Evolutionary conservation across 148 eudicot genomes (phyloP).

Genomic region (Agrostemma githago): DNA sequence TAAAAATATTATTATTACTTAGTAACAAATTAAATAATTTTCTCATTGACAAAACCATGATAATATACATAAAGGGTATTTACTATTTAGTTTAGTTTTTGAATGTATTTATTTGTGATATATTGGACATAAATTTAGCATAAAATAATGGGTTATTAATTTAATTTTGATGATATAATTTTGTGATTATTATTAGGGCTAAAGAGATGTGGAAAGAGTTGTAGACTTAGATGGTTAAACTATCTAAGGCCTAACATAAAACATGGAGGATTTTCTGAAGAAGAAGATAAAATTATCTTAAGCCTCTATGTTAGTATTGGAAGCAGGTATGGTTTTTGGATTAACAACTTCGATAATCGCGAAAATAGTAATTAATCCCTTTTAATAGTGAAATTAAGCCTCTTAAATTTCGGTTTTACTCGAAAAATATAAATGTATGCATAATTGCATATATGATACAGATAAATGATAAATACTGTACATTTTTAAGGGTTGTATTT

Average conservation of each 20-base stretch:
- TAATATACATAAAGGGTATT: not conserved
- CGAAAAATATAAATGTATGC: too few relatives aligned
- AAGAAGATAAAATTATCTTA: constrained; percentile 75
- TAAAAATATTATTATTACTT: too few relatives aligned
- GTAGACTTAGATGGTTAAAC: constrained; percentile 83
- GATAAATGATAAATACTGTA: too few relatives aligned
- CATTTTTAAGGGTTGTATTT: too few relatives aligned
- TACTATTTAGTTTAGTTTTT: not conserved
- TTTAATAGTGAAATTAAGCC: not conserved
- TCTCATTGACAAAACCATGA: too few relatives aligned
- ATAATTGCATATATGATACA: too few relatives aligned
- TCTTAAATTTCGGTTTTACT: not conserved
- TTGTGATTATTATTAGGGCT: constrained; percentile 45
- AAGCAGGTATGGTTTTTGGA: constrained; percentile 53
- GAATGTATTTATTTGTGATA: too few relatives aligned
- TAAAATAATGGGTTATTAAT: not conserved
- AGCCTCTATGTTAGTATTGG: constrained; percentile 87
- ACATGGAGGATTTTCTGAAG: constrained; percentile 89
- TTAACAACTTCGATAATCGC: not conserved
- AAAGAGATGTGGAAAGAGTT: constrained; percentile 88
- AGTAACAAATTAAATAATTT: too few relatives aligned
- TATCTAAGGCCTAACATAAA: constrained; percentile 86
- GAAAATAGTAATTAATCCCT: not conserved
- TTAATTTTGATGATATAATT: not conserved
- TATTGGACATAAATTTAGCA: not conserved